Conservation (phyloP, 768 basidiomycete genomes). For the Rickenella mellea region DNA sequence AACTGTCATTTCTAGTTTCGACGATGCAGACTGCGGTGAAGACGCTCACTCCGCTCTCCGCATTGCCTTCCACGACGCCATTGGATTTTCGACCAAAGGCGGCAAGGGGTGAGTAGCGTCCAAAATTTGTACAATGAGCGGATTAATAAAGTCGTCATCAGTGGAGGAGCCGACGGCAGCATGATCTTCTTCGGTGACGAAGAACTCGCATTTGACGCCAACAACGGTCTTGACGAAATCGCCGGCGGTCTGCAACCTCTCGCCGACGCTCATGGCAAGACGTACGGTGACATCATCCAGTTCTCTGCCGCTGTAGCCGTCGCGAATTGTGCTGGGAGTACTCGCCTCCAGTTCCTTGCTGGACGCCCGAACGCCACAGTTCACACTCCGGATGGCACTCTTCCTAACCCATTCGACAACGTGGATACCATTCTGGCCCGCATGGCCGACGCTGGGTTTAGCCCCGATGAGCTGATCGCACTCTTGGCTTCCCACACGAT, state of each 20-base stretch:
- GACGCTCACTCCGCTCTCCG: too few species aligned
- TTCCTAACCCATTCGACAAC: conserved; percentile 15
- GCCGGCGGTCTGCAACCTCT: conserved; percentile 26
- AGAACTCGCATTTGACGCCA: conserved; percentile 33
- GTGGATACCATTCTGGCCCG: conserved; percentile 13
- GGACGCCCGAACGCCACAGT: conserved; percentile 12
- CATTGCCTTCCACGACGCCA: too few species aligned
- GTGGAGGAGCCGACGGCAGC: conserved; percentile 35
- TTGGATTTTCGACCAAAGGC: too few species aligned
- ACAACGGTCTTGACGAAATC: conserved; percentile 32
- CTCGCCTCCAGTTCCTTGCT: conserved; percentile 12
- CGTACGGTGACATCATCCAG: conserved; percentile 34
- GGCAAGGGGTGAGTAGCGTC: too few species aligned
- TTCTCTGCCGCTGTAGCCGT: conserved; percentile 17
- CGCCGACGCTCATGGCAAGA: conserved; percentile 24
- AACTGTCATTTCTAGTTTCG: too few species aligned
- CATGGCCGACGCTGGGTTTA: conserved; percentile 12
- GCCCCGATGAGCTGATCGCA: conserved; percentile 8
- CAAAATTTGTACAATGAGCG: too few species aligned
- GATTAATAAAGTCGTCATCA: too few species aligned
- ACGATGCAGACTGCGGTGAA: too few species aligned
- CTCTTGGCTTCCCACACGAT: conserved; percentile 14
- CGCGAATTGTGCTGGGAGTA: conserved; percentile 14
- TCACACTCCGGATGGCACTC: conserved; percentile 11
- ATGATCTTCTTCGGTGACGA: conserved; percentile 34